Evolutionary conservation across 1,284 basidiomycete genomes (phyloP), one percentile per base, ranked within the genome.

Genomic region (Inonotus obliquus): DNA sequence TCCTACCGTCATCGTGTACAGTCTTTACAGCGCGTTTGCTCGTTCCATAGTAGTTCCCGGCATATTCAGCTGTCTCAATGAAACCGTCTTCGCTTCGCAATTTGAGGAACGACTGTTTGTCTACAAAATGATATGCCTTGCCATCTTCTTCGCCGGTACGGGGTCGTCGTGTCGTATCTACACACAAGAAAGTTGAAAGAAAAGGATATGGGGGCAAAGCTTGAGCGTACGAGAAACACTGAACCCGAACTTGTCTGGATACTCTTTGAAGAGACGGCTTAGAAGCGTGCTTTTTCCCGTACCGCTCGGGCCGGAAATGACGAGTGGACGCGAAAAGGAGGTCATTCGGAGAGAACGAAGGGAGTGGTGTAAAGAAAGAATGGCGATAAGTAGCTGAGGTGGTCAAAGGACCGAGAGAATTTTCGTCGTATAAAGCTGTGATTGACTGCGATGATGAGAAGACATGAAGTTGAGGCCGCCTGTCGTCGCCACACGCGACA

Each of bases 261-360:
- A 86, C 51, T 94, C 89, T 35, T 77, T 78, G 71, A 98, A 94
- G 54, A 99, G 86, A 55, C 86, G 86, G 65, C 84, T 84, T 63
- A 99, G 83, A 57, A 98, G 85, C 0, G 96, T 97, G 69, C 91
- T 93, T 75, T 98, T 99, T 59, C 96, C 96, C 1, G 95, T 92
- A 23, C 96, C 96, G 1, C 93, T 96, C 0, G 91, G 91, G 0
- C 91, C 91, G 65, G 86, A 92, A 54, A 92, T 78, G 47, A 93
- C 86, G 59, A 93, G 81, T 9, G 91, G 91, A 27, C 79, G 78
- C 19, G 44, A 21, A 55, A 64, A 61, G 39, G 55, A 63, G 25
- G 58, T n/a, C 57, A 63, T 60, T 25, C 41, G 37, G n/a, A 44
- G 48, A 17, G 37, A 25, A 39, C 27, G 35, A 53, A 53, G 32